These are phyloP conservation scores for Blumeria graminis DNA, from an alignment of 2,329 filamentous ascomycete genomes.

Conservation along the genomic window DNA sequence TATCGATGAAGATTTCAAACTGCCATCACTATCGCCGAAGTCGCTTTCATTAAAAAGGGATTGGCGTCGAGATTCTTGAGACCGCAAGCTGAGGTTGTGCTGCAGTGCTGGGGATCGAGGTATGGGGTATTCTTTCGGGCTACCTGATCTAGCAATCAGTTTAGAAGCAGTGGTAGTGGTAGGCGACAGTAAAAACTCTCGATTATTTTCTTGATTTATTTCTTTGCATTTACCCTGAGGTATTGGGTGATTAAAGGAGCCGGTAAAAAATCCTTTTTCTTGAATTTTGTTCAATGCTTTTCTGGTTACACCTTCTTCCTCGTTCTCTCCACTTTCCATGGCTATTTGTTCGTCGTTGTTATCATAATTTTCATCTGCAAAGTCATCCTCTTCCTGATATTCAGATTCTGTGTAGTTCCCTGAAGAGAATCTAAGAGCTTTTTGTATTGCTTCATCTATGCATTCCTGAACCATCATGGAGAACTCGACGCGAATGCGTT, in stretches of 20 bases:
- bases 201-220: slow-evolving; percentile 10
- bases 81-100: slow-evolving; percentile 30
- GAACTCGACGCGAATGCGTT: slow-evolving; percentile 86
- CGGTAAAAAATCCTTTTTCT: slow-evolving; percentile 27
- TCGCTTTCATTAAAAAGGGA: slow-evolving; percentile 71
- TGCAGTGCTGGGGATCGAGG: slow-evolving; percentile 56
- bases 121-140: slow-evolving; percentile 74
- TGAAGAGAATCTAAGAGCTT: slow-evolving; percentile 68
- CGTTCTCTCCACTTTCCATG: no score
- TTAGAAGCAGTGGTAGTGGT: slow-evolving; percentile 24
- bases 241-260: slow-evolving; percentile 33
- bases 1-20: slow-evolving; percentile 55
- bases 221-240: slow-evolving; percentile 21
- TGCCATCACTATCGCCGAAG: slow-evolving; percentile 63
- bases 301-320: slow-evolving; percentile 14
- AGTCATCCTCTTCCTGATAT: no score
- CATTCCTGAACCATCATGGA: slow-evolving; percentile 84
- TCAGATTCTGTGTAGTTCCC: slow-evolving; percentile 59
- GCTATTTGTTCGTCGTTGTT: no score
- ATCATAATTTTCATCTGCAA: no score
- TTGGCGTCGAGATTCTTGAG: slow-evolving; percentile 43
- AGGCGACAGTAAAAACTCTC: slow-evolving; percentile 20
- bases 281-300: slow-evolving; percentile 18
- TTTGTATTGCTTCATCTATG: slow-evolving; percentile 73
- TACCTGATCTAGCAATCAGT: slow-evolving; percentile 58